Evolutionary conservation across 164 flowering plant species (phyloP), one percentile per base, ranked within the genome.

Genomic region (Protea cynaroides): DNA sequence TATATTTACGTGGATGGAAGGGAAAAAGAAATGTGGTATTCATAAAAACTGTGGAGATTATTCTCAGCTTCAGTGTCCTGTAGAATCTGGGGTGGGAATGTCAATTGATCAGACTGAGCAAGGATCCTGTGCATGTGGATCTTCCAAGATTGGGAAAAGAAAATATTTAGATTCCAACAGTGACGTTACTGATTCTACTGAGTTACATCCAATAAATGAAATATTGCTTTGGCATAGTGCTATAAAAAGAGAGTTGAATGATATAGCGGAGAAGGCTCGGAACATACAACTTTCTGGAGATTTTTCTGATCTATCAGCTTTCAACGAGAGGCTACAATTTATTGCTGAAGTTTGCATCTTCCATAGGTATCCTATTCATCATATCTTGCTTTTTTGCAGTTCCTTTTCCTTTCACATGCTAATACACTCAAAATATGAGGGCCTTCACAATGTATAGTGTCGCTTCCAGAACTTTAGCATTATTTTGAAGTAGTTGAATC

Each of bases 271-370:
- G 65, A 84, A 82, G 58, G 92, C 97, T 44, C 80, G 84, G 71
- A 84, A 67, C 62, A 87, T 88, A 60, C 83, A 87, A 63, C 71
- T 74, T 67, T 83, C 87, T 37, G 92, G 86, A 37, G 88, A 90
- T 70, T 85, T 90, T 73, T 82, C 92, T 71, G 86, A 87, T 78
- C 57, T 89, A 59, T 78, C 89, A 68, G 74, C 82, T 13, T 88
- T 93, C 71, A 87, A 86, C 71, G 76, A 82, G 75, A 86, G 92
- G 75, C 78, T 93, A 66, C 90, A 89, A 44, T 93, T 93, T 73
- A 88, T 90, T 70, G 92, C 98, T 0, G 97, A 93, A 73, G 96
- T 93, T 17, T 93, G 97, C 78, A 88, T 93, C 52, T 93, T 86
- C 68, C 98, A 93, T 74, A 90, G 98, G 98, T 93, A 74, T 56